Conservation (phyloP, 768 basidiomycete genomes). For the Dentipellis fragilis region DNA sequence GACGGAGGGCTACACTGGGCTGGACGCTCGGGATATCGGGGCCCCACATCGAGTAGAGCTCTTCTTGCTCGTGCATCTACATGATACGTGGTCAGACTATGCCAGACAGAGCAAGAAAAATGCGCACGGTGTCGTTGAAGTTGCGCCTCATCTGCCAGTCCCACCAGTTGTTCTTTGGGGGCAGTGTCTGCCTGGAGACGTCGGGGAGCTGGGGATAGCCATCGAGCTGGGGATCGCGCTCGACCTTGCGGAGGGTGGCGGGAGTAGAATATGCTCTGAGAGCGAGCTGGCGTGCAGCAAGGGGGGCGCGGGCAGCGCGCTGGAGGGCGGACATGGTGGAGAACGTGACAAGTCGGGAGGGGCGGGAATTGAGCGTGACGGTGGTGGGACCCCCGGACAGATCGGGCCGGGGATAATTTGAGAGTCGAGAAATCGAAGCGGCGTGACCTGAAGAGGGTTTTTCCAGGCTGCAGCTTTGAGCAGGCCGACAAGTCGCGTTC, state of each 20-base stretch:
- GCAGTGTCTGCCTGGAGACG: conserved; percentile 53
- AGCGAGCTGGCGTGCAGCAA: conserved; percentile 8
- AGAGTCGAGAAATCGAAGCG: neutral
- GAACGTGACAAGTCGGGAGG: neutral
- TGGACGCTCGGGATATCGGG: conserved; percentile 61
- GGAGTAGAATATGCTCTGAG: conserved; percentile 19
- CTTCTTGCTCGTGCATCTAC: conserved; percentile 75
- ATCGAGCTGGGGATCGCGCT: conserved; percentile 56
- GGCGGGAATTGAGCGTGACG: neutral
- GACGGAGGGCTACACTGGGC: conserved; percentile 50
- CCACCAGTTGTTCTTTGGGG: conserved; percentile 57
- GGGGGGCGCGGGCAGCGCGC: conserved; percentile 26
- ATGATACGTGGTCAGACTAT: neutral
- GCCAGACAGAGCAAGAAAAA: no score
- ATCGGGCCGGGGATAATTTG: neutral
- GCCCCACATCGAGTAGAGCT: conserved; percentile 81
- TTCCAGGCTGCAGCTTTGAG: neutral
- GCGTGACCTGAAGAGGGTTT: neutral
- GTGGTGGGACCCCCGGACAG: neutral
- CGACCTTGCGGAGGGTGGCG: conserved; percentile 12
- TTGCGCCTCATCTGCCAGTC: conserved; percentile 71
- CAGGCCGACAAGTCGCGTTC: neutral
- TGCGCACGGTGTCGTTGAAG: conserved; percentile 64
- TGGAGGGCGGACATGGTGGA: conserved; percentile 31
- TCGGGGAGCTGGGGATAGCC: conserved; percentile 68